Conservation (phyloP, 106 monocot species). For the Dioscorea alata region DNA sequence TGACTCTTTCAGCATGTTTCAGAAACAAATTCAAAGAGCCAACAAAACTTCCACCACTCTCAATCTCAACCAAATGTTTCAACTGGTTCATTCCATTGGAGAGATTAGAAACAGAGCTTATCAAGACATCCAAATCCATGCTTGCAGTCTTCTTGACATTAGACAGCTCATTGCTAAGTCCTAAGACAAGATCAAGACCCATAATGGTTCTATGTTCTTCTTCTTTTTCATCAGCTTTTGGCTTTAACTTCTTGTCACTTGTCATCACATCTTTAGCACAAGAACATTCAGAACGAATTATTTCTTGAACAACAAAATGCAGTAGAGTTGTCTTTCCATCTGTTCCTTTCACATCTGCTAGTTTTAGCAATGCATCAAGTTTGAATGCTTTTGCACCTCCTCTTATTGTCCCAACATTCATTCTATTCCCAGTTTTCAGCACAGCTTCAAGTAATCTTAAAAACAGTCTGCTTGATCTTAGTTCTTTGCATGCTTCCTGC, state of each 20-base stretch:
- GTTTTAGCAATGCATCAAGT: slow-evolving; percentile 84
- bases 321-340: slow-evolving; percentile 94
- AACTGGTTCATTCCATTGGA: slow-evolving; percentile 43
- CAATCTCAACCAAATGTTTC: slow-evolving; percentile 30
- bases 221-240: slow-evolving; percentile 12
- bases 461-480: slow-evolving; percentile 82
- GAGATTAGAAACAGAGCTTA: slow-evolving; percentile 57
- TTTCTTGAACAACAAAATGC: slow-evolving; percentile 92
- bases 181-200: slow-evolving; percentile 59
- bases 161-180: slow-evolving; percentile 63
- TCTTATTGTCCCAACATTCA: slow-evolving; percentile 85
- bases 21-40: slow-evolving; percentile 35
- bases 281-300: slow-evolving; percentile 42
- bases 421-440: slow-evolving; percentile 80
- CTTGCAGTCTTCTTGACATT: slow-evolving; percentile 81
- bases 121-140: slow-evolving; percentile 60
- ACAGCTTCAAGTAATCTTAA: slow-evolving; percentile 85
- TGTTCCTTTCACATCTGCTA: slow-evolving; percentile 80
- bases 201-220: slow-evolving; percentile 17
- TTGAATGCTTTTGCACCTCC: slow-evolving; percentile 97
- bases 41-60: slow-evolving; percentile 26
- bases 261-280: not conserved
- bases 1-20: slow-evolving; percentile 28
- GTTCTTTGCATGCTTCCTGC: slow-evolving; percentile 94
- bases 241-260: no score